Evolutionary conservation across 2,329 filamentous ascomycete species (phyloP).

Genomic region (Paraphoma sp.): DNA sequence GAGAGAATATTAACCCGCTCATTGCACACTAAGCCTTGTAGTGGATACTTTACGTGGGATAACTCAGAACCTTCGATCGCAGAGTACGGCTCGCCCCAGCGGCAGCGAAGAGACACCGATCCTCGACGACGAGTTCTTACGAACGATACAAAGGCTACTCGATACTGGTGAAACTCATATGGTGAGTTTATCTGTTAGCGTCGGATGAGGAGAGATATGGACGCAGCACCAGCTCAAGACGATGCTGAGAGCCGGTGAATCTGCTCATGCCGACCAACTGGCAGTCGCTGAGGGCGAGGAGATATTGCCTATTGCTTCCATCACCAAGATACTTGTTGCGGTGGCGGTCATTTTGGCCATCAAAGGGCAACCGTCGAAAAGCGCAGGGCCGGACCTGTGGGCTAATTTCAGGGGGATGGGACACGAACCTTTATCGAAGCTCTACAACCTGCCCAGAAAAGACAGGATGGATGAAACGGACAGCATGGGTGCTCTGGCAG

Average conservation of each 20-base stretch:
- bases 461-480: neutral
- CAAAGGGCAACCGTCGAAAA: neutral
- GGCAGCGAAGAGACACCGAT: neutral
- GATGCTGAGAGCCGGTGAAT: neutral
- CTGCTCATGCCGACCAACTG: neutral
- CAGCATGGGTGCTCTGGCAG: neutral
- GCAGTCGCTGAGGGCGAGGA: neutral
- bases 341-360: constrained; percentile 3
- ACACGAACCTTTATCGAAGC: neutral
- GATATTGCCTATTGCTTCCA: constrained; percentile 9
- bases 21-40: too few species aligned
- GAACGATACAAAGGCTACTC: constrained; percentile 1
- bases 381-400: neutral
- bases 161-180: neutral
- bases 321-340: constrained; percentile 11
- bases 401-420: neutral
- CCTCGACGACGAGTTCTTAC: neutral
- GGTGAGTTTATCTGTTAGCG: constrained; percentile 1
- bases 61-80: neutral
- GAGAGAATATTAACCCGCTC: too few species aligned
- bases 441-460: neutral
- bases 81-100: too few species aligned
- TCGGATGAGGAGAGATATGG: neutral
- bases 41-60: neutral
- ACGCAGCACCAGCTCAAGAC: constrained; percentile 1